Evolutionary conservation across 805 yeast species (phyloP).

Genomic region (Suhomyces sp.): DNA sequence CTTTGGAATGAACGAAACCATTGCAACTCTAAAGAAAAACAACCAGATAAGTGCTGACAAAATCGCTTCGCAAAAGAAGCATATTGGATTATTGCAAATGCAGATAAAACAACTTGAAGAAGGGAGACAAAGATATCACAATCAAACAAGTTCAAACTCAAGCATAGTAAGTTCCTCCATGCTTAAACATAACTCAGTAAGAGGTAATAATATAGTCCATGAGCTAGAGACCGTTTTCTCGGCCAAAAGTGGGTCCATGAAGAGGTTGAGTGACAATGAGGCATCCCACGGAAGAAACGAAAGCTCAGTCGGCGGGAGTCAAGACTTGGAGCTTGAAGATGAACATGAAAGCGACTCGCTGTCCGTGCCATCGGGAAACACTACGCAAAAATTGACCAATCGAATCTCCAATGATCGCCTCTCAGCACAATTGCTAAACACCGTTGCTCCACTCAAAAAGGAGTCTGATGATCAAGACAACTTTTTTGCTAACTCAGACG

Average conservation of each 20-base stretch:
- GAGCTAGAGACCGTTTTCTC: slow-evolving; percentile 12
- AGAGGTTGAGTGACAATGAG: background rate
- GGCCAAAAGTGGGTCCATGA: background rate
- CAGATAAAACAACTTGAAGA: slow-evolving; percentile 22
- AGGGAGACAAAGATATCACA: slow-evolving; percentile 10
- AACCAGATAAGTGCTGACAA: slow-evolving; percentile 17
- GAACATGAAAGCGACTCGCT: background rate
- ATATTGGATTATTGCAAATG: slow-evolving; percentile 22
- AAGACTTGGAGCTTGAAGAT: background rate
- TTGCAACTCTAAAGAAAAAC: slow-evolving; percentile 23
- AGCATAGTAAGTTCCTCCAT: slow-evolving; percentile 1
- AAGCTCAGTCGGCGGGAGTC: background rate
- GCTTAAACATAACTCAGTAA: background rate
- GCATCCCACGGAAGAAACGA: background rate
- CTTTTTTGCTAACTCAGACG: slow-evolving; percentile 9
- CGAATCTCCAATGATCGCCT: background rate
- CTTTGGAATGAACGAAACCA: slow-evolving; percentile 18
- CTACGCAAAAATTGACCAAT: background rate
- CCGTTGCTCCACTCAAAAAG: background rate
- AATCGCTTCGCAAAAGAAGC: slow-evolving; percentile 23
- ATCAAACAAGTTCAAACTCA: background rate
- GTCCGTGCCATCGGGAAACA: background rate
- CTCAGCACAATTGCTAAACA: background rate
- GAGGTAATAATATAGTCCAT: slow-evolving; percentile 7
- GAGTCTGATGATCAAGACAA: background rate